phyloP scores from a whole-genome alignment of 805 yeast species.

The Saccharomycopsis selenospora region DNA sequence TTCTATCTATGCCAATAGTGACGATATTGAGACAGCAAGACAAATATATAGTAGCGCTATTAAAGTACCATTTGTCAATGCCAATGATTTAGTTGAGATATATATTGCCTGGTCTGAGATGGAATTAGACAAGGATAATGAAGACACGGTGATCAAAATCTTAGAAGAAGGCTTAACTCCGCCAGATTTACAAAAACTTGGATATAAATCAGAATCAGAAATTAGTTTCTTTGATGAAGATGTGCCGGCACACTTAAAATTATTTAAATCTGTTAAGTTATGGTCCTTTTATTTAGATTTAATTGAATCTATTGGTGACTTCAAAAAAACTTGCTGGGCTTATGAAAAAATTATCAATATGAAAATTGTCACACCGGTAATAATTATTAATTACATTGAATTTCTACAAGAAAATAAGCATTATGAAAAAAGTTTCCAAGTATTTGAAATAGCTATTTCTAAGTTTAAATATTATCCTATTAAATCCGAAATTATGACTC shows the following conservation, averaged over 20 bases:
- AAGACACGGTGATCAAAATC: slow-evolving; percentile 37
- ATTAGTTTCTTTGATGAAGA: slow-evolving; percentile 33
- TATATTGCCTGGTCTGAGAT: slow-evolving; percentile 74
- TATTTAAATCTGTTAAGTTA: slow-evolving; percentile 53
- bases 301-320: slow-evolving; percentile 47
- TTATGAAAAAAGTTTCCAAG: slow-evolving; percentile 44
- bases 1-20: slow-evolving; percentile 46
- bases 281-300: slow-evolving; percentile 75
- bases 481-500: slow-evolving; percentile 63
- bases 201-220: slow-evolving; percentile 22
- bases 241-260: slow-evolving; percentile 47
- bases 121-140: slow-evolving; percentile 44
- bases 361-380: slow-evolving; percentile 62
- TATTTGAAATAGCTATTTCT: slow-evolving; percentile 64
- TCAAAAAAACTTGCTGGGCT: slow-evolving; percentile 32
- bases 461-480: slow-evolving; percentile 50
- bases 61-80: slow-evolving; percentile 57
- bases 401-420: slow-evolving; percentile 44
- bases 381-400: slow-evolving; percentile 58
- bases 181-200: slow-evolving; percentile 21
- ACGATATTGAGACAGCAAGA: slow-evolving; percentile 53
- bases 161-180: slow-evolving; percentile 30
- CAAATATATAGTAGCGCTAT: slow-evolving; percentile 56
- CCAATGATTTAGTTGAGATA: slow-evolving; percentile 59
- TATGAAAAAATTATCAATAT: slow-evolving; percentile 50